Conservation (phyloP, 345 rosid species). For the Hibiscus mutabilis region DNA sequence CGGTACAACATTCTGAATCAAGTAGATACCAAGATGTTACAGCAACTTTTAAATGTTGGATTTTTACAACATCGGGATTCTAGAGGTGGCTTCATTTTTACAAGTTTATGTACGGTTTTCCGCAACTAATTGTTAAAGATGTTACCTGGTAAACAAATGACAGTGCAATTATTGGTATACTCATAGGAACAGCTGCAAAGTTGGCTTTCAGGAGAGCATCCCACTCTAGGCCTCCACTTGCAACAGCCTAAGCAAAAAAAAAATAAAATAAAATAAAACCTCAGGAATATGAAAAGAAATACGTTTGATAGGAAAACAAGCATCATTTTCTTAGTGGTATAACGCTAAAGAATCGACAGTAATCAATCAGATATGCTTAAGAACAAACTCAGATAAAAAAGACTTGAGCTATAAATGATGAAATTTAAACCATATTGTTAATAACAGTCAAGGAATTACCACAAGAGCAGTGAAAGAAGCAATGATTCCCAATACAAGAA, state of each 20-base stretch:
- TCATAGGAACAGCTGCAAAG: constrained; percentile 88
- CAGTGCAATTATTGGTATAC: constrained; percentile 92
- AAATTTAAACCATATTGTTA: not conserved
- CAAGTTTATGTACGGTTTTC: not conserved
- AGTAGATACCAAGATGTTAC: constrained; percentile 13
- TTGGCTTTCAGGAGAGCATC: constrained; percentile 78
- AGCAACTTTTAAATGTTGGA: constrained; percentile 10
- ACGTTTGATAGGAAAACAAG: not conserved
- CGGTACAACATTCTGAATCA: constrained; percentile 81
- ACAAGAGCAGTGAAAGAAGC: constrained; percentile 71
- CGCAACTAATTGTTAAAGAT: constrained; percentile 7
- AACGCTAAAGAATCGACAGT: not conserved
- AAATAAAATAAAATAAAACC: not conserved
- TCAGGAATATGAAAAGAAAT: not conserved
- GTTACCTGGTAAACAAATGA: constrained; percentile 92
- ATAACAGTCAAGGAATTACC: constrained; percentile 36
- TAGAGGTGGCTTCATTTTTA: not conserved
- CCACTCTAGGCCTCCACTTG: constrained; percentile 67
- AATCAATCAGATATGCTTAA: not conserved
- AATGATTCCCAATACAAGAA: constrained; percentile 62
- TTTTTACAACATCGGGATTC: not conserved
- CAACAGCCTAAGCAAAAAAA: constrained; percentile 48
- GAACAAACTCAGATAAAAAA: not conserved
- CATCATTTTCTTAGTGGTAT: not conserved
- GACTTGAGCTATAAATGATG: not conserved